Conservation (phyloP, 75 land plant genomes). For the Picea glauca region DNA sequence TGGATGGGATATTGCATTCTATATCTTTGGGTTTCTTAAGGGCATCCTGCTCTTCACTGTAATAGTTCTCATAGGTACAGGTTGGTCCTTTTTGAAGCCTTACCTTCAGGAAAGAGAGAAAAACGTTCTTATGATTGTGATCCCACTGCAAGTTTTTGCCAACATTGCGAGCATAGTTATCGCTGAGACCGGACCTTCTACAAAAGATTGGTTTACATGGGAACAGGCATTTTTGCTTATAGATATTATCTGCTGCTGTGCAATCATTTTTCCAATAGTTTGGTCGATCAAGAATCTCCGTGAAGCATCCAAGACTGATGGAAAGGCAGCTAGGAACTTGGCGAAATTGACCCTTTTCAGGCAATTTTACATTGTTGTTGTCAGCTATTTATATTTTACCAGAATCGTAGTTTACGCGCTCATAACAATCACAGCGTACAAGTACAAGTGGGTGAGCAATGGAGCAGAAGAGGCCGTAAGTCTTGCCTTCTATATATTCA, state of each 20-base stretch:
- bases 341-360: conserved; percentile 63
- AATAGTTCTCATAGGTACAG: conserved; percentile 71
- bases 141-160: conserved; percentile 67
- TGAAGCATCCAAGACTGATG: conserved; percentile 74
- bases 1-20: conserved; percentile 82
- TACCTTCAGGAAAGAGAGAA: conserved; percentile 73
- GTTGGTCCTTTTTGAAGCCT: conserved; percentile 76
- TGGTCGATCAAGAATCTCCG: conserved; percentile 66
- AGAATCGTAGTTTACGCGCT: conserved; percentile 67
- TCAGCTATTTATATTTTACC: conserved; percentile 67
- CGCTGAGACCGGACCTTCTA: conserved; percentile 65
- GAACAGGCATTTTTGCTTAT: conserved; percentile 51
- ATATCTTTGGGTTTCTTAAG: conserved; percentile 62
- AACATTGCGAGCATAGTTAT: conserved; percentile 58
- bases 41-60: conserved; percentile 63
- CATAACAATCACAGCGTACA: conserved; percentile 46
- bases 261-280: conserved; percentile 69
- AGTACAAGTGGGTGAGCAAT: conserved; percentile 50
- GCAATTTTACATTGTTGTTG: conserved; percentile 65
- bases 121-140: conserved; percentile 75
- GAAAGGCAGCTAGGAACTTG: conserved; percentile 65
- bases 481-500: conserved; percentile 52
- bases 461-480: conserved; percentile 47
- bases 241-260: conserved; percentile 69
- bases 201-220: conserved; percentile 64